These are phyloP conservation scores for Plenodomus biglobosus DNA, from an alignment of 2,329 filamentous ascomycete genomes.

Conservation along the genomic window DNA sequence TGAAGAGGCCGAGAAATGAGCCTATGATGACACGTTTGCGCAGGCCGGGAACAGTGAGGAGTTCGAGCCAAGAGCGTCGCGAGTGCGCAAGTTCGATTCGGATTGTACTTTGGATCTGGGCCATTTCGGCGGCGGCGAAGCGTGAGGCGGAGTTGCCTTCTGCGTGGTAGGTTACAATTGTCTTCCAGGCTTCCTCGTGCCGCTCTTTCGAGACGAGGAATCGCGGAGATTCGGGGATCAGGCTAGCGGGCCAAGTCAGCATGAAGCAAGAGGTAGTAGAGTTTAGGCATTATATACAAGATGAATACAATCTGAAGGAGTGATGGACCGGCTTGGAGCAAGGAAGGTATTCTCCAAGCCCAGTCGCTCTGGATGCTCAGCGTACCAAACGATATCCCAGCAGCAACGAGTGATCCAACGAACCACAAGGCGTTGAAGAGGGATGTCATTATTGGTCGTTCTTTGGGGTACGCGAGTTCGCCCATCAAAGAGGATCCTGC, in stretches of 20 bases:
- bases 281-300: conserved; percentile 43
- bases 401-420: conserved; percentile 57
- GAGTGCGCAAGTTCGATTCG: conserved; percentile 56
- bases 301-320: conserved; percentile 64
- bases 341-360: conserved; percentile 66
- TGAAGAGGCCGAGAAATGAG: conserved; percentile 65
- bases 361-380: conserved; percentile 60
- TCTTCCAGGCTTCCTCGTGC: conserved; percentile 60
- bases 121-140: conserved; percentile 66
- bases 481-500: conserved; percentile 64
- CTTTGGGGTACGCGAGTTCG: conserved; percentile 68
- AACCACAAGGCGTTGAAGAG: conserved; percentile 71
- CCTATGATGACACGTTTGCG: conserved; percentile 64
- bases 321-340: conserved; percentile 65
- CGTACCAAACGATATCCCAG: conserved; percentile 65
- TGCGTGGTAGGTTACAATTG: conserved; percentile 65
- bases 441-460: conserved; percentile 64
- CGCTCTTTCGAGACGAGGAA: conserved; percentile 66
- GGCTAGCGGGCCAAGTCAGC: conserved; percentile 8
- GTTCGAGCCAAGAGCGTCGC: conserved; percentile 60
- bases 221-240: conserved; percentile 65
- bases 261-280: neutral
- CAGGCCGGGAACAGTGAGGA: conserved; percentile 63
- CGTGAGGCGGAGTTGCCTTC: conserved; percentile 60
- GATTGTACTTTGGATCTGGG: conserved; percentile 66